Evolutionary conservation across 208 protist species (phyloP), one percentile per base, ranked within the genome.

Genomic region (Wallacemonas sp.): DNA sequence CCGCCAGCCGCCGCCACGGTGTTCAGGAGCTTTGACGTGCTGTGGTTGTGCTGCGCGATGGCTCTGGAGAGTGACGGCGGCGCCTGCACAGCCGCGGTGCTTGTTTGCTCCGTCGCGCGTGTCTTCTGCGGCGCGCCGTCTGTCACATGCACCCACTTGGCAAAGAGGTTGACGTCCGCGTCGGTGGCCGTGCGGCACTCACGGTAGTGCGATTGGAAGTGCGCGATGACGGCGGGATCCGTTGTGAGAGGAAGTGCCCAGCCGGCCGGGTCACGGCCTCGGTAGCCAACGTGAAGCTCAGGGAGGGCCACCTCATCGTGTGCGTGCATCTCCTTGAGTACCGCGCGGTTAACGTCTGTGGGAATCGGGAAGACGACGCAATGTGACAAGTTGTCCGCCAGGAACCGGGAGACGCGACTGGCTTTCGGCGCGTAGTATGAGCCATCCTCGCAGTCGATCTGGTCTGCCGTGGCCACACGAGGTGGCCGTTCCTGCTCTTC

Each of bases 251-350:
- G 72, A 26, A 85, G 61, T 2, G 80, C 85, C 76, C 77, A 85
- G 9, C 85, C 80, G 1, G 54, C 32, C 4, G 78, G 26, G 12
- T 79, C 67, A 2, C 56, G 6, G 38, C 68, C 16, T 24, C 43
- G 27, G 65, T 91, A 91, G 36, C 72, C 85, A 1, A 85, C 70
- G 34, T 68, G 58, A 32, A 87, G 72, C 39, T 87, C 78, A 9
- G 87, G 54, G 11, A 47, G 68, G 5, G 57, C 61, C 23, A 56
- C 63, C 6, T 47, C 34, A 2, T 48, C 48, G 21, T 26, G 23
- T 1, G 32, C n/a, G 63, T 89, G 72, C 3, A 49, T 30, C 32
- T 71, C 61, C 21, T 61, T 21, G 1, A 87, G 52, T 12, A 48
- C n/a, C 2, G 55, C 58, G 0, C 82, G 78, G 36, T 78, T 87